These are phyloP conservation scores for Aspergillus luchuensis DNA, from an alignment of 2,329 filamentous ascomycete species.

Conservation along the genomic window DNA sequence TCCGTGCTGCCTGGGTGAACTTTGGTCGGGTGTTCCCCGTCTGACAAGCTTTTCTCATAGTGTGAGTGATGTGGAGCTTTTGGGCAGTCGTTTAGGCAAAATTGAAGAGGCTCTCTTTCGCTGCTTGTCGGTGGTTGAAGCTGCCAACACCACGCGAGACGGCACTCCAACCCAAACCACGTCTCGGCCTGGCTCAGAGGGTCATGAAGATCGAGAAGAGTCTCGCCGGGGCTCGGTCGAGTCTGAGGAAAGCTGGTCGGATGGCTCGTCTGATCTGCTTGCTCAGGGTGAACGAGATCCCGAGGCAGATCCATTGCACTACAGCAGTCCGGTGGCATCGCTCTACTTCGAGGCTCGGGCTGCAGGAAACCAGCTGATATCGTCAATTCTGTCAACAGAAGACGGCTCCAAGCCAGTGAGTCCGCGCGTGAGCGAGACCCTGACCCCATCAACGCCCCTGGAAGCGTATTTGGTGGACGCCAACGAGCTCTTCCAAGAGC, in stretches of 20 bases:
- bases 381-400: neutral
- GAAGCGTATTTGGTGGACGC: neutral
- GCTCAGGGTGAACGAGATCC: neutral
- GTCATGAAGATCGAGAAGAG: neutral
- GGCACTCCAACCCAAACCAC: neutral
- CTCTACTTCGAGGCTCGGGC: neutral
- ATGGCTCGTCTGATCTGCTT: neutral
- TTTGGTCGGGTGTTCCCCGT: neutral
- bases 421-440: neutral
- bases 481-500: neutral
- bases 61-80: neutral
- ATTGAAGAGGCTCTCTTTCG: neutral
- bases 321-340: neutral
- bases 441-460: neutral
- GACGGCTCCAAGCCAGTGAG: neutral
- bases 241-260: neutral
- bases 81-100: neutral
- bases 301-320: neutral
- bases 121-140: neutral
- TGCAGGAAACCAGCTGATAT: neutral
- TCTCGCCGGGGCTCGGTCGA: neutral
- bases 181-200: neutral
- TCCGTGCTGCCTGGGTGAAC: neutral
- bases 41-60: neutral
- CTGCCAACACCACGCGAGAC: neutral